Percentiles rank a stretch among this genome's conserved stretches.
Conservation (phyloP, 2,329 filamentous ascomycete genomes). For the Mycosphaerelloides madeirae region DNA sequence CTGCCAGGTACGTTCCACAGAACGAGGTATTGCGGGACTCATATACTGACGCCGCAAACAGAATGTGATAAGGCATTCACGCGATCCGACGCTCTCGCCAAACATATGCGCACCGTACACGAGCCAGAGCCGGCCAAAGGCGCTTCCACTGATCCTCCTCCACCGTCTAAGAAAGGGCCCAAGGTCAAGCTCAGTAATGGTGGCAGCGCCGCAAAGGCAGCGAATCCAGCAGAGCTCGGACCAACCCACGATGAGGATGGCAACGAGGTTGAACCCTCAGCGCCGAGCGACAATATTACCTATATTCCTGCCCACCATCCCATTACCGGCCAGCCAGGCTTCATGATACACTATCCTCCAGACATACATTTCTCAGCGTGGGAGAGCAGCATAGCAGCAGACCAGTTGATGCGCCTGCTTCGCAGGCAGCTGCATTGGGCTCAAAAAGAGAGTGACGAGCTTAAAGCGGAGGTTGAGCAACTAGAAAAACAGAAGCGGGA, state of each 20-base stretch:
- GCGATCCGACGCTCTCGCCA: conserved; percentile 87
- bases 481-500: conserved; percentile 63
- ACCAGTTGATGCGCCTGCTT: conserved; percentile 60
- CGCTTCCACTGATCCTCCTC: conserved; percentile 65
- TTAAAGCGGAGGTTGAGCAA: conserved; percentile 61
- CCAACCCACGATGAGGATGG: conserved; percentile 30
- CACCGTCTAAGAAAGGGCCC: conserved; percentile 41
- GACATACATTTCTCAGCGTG: conserved; percentile 59
- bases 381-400: conserved; percentile 62
- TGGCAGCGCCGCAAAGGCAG: conserved; percentile 18
- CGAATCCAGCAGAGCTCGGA: conserved; percentile 19
- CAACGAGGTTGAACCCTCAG: conserved; percentile 29
- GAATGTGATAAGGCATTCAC: conserved; percentile 98
- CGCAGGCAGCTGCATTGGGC: conserved; percentile 68
- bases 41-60: not conserved
- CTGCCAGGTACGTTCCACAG: conserved; percentile 64
- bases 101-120: conserved; percentile 98
- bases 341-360: conserved; percentile 49
- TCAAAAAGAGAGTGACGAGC: conserved; percentile 58
- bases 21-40: not conserved
- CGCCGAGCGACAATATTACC: conserved; percentile 52
- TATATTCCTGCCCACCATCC: conserved; percentile 57
- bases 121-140: conserved; percentile 76
- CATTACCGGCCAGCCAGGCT: conserved; percentile 50
- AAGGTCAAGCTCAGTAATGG: conserved; percentile 41